These are phyloP conservation scores for Linderniella brevidens DNA, from an alignment of 257 asterid genomes.

Conservation along the genomic window DNA sequence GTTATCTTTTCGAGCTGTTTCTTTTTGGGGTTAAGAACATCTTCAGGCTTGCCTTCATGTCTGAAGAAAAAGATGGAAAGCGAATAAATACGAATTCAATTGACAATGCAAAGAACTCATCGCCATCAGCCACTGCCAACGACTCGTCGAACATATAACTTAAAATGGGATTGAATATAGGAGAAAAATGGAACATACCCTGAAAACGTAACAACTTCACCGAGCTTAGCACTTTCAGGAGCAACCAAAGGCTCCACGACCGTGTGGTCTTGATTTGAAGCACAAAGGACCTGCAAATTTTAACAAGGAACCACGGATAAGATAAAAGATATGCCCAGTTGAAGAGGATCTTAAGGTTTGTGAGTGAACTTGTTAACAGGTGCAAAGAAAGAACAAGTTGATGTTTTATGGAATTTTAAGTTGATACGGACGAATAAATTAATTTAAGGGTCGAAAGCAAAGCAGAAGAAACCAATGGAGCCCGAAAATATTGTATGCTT, in stretches of 20 bases:
- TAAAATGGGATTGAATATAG: neutral
- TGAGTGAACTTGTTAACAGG: too few species aligned
- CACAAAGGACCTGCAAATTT: constrained; percentile 62
- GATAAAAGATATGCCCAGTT: neutral
- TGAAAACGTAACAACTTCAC: constrained; percentile 55
- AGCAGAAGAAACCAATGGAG: too few species aligned
- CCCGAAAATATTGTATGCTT: too few species aligned
- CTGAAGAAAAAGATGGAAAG: constrained; percentile 17
- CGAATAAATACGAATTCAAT: neutral
- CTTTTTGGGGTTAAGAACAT: constrained; percentile 90
- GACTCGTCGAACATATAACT: neutral
- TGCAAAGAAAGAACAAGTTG: too few species aligned
- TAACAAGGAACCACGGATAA: neutral
- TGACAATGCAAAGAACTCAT: too few species aligned
- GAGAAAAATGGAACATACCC: constrained; percentile 26
- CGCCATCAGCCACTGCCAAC: too few species aligned
- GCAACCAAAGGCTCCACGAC: constrained; percentile 69
- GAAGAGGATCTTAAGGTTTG: too few species aligned
- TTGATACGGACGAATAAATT: constrained; percentile 1
- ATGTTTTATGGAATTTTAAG: too few species aligned
- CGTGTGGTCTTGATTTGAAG: constrained; percentile 73
- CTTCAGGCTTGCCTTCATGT: constrained; percentile 78
- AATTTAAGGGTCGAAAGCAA: neutral
- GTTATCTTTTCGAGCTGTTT: constrained; percentile 87
- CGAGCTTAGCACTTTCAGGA: constrained; percentile 74